Percentiles rank a stretch among this genome's conserved stretches.
Evolutionary conservation across 2,329 filamentous ascomycete genomes (phyloP).

Genomic region (Emergomyces pasteurianus): DNA sequence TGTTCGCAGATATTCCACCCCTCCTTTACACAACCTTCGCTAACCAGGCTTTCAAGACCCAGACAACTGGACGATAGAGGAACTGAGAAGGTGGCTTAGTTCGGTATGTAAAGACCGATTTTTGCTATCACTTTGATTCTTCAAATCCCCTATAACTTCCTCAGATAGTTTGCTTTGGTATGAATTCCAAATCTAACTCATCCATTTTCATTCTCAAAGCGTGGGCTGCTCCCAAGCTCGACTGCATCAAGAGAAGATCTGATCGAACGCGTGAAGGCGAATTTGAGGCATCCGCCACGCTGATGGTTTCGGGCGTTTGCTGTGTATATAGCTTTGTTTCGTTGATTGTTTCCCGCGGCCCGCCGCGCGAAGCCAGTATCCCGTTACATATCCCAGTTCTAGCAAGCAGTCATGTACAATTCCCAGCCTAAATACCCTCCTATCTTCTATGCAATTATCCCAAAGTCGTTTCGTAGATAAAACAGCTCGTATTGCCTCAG

Average conservation of each 20-base stretch:
- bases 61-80: slow-evolving; percentile 62
- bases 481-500: background rate
- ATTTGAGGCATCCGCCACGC: slow-evolving; percentile 41
- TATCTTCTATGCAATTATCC: background rate
- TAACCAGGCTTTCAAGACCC: slow-evolving; percentile 38
- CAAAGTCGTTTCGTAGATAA: background rate
- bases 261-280: slow-evolving; percentile 56
- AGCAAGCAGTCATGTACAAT: background rate
- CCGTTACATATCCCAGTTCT: background rate
- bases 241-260: slow-evolving; percentile 52
- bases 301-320: slow-evolving; percentile 9
- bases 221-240: slow-evolving; percentile 49
- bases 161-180: background rate
- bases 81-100: slow-evolving; percentile 69
- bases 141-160: background rate
- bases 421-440: background rate
- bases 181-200: background rate
- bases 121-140: background rate
- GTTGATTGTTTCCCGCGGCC: background rate
- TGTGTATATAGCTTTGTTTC: background rate
- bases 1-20: background rate
- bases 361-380: background rate
- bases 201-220: slow-evolving; percentile 33
- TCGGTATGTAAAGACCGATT: slow-evolving; percentile 41
- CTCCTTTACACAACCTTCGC: background rate